Evolutionary conservation across 495 filamentous ascomycete genomes (phyloP).

Genomic region (Amorphotheca resinae): DNA sequence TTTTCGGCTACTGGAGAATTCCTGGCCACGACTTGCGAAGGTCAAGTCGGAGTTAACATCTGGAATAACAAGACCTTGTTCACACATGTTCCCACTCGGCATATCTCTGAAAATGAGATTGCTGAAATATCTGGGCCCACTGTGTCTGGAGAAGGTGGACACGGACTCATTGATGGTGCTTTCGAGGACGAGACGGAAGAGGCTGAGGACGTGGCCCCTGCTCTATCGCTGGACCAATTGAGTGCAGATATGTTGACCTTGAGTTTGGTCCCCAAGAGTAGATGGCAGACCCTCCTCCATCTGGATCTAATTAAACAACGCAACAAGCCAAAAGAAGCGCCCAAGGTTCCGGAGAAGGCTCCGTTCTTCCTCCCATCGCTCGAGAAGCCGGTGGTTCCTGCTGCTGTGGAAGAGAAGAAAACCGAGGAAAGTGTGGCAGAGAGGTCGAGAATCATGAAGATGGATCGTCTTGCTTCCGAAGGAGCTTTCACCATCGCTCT

Average conservation of each 20-base stretch:
- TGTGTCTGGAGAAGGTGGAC: constrained; percentile 71
- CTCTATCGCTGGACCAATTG: constrained; percentile 58
- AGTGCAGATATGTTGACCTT: constrained; percentile 71
- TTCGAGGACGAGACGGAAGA: constrained; percentile 44
- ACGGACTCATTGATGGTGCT: constrained; percentile 56
- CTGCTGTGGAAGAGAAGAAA: constrained; percentile 9
- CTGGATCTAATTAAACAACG: constrained; percentile 81
- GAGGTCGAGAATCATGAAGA: constrained; percentile 40
- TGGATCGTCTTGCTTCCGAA: constrained; percentile 25
- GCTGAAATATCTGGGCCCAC: constrained; percentile 49
- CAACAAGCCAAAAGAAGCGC: constrained; percentile 86
- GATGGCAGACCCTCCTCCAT: constrained; percentile 88
- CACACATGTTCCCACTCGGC: constrained; percentile 69
- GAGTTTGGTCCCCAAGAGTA: constrained; percentile 72
- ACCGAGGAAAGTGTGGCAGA: constrained; percentile 28
- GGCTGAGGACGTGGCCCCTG: constrained; percentile 29
- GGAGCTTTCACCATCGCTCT: constrained; percentile 50
- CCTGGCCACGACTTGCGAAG: constrained; percentile 75
- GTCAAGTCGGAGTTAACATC: constrained; percentile 74
- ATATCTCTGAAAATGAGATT: constrained; percentile 65
- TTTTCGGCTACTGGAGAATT: constrained; percentile 88
- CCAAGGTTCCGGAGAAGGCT: constrained; percentile 84
- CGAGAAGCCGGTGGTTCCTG: constrained; percentile 24
- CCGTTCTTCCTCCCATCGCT: constrained; percentile 89
- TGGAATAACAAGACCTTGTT: constrained; percentile 93